These are phyloP conservation scores for Dichotomocladium elegans DNA, from an alignment of 371 early-diverging fungal genomes.

Conservation along the genomic window DNA sequence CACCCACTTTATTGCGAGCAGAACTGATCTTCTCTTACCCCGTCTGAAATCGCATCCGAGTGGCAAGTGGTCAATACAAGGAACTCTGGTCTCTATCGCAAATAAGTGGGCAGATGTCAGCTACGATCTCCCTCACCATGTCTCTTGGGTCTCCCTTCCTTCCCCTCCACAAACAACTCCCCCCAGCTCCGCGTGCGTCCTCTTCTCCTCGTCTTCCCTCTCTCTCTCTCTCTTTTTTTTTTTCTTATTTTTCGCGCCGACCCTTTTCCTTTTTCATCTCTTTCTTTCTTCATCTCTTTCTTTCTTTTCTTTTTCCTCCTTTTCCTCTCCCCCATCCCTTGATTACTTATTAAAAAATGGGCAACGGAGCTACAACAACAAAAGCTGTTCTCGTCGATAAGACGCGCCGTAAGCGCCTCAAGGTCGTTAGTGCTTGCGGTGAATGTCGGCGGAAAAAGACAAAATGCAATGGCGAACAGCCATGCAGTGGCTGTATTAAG, in stretches of 20 bases:
- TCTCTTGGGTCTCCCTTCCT: too few relatives aligned
- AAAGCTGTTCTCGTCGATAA: conserved; percentile 16
- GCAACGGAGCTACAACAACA: neutral
- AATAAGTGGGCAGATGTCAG: too few relatives aligned
- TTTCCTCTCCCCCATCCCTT: neutral
- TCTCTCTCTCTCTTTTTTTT: neutral
- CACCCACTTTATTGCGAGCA: too few relatives aligned
- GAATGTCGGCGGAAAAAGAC: conserved; percentile 61
- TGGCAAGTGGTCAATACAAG: too few relatives aligned
- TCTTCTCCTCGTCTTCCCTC: neutral
- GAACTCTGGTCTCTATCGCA: too few relatives aligned
- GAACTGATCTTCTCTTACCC: too few relatives aligned
- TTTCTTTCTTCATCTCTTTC: neutral
- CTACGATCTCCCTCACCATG: too few relatives aligned
- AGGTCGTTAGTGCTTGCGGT: conserved; percentile 38
- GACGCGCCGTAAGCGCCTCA: conserved; percentile 37
- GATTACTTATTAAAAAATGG: neutral
- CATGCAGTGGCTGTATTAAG: conserved; percentile 34
- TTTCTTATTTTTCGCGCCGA: neutral
- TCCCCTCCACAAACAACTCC: too few relatives aligned
- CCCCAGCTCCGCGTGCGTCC: neutral
- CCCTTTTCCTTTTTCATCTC: neutral
- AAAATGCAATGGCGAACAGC: conserved; percentile 45
- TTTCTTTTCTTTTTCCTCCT: neutral
- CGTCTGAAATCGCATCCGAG: too few relatives aligned